phyloP scores from a whole-genome alignment of 495 filamentous ascomycete species.

The Xylaria grammica region DNA sequence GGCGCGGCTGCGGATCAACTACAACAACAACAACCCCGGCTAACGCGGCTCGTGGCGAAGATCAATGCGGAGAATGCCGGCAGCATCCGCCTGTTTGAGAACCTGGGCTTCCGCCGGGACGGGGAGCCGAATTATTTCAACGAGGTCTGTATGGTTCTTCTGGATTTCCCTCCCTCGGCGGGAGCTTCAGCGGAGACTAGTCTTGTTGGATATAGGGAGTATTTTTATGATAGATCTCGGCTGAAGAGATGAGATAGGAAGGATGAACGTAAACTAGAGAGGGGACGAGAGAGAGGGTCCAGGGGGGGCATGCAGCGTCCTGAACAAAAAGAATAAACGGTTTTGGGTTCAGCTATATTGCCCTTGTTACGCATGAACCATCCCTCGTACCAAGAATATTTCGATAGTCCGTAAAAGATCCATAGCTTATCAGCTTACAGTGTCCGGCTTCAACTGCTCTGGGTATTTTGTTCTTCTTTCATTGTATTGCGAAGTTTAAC shows the following conservation, averaged over 20 bases:
- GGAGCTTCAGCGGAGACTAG: neutral
- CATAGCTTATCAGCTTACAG: neutral
- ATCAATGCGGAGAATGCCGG: constrained; percentile 45
- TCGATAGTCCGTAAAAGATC: no score
- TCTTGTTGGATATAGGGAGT: constrained; percentile 4
- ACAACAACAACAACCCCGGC: constrained; percentile 4
- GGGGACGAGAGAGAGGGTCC: neutral
- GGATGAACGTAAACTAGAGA: neutral
- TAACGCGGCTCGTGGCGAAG: constrained; percentile 52
- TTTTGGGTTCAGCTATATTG: no score
- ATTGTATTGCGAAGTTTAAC: neutral
- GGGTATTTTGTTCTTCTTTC: neutral
- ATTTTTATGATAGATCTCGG: constrained; percentile 14
- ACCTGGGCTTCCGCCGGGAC: constrained; percentile 51
- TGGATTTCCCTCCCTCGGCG: constrained; percentile 21
- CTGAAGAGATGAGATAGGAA: neutral
- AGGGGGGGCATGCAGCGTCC: no score
- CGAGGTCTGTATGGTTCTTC: constrained; percentile 51
- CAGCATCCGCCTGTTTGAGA: constrained; percentile 51
- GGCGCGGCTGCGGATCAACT: no score
- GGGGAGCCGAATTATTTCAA: constrained; percentile 57
- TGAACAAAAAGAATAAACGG: no score
- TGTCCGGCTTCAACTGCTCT: neutral
- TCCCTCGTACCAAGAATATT: no score
- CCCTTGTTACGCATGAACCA: no score